Percentiles rank a stretch among this genome's conserved stretches.
These are phyloP conservation scores for Aspergillus piperis DNA, from an alignment of 2,329 filamentous ascomycete genomes.

Conservation along the genomic window DNA sequence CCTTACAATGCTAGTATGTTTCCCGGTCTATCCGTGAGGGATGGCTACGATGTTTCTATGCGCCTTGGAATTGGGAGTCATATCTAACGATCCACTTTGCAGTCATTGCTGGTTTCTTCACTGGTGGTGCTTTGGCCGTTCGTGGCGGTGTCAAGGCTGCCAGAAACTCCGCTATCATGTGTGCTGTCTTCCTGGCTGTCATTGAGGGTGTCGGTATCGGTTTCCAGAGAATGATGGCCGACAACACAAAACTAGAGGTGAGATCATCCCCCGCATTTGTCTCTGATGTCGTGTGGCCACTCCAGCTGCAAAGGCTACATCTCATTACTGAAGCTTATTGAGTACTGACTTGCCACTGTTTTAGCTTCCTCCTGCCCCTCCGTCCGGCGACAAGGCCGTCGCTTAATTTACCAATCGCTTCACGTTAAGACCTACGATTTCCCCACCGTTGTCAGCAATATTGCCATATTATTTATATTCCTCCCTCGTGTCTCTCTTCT, in stretches of 20 bases:
- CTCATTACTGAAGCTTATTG: neutral
- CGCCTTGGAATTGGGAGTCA: neutral
- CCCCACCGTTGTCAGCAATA: conserved; percentile 21
- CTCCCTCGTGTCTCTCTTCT: conserved; percentile 40
- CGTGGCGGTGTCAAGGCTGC: conserved; percentile 90
- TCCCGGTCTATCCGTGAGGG: neutral
- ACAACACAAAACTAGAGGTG: conserved; percentile 80
- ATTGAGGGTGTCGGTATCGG: conserved; percentile 98
- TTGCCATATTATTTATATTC: conserved; percentile 25
- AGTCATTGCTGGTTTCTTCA: conserved; percentile 95
- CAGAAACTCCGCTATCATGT: conserved; percentile 93
- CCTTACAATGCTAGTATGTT: conserved; percentile 84
- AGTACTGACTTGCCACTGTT: neutral
- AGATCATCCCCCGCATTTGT: conserved; percentile 19
- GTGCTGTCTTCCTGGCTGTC: conserved; percentile 88
- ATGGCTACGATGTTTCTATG: neutral
- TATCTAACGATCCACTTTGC: conserved; percentile 6
- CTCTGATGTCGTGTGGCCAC: neutral
- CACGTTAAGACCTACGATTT: conserved; percentile 17
- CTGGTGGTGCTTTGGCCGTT: conserved; percentile 86
- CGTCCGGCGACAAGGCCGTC: conserved; percentile 38
- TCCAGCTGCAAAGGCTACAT: neutral
- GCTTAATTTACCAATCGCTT: conserved; percentile 29
- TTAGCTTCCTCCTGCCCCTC: conserved; percentile 41
- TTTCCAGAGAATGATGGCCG: conserved; percentile 91